Percentiles rank a stretch among this genome's conserved stretches.
phyloP scores from a whole-genome alignment of 2,329 filamentous ascomycete species.

The Penicillium sp. region DNA sequence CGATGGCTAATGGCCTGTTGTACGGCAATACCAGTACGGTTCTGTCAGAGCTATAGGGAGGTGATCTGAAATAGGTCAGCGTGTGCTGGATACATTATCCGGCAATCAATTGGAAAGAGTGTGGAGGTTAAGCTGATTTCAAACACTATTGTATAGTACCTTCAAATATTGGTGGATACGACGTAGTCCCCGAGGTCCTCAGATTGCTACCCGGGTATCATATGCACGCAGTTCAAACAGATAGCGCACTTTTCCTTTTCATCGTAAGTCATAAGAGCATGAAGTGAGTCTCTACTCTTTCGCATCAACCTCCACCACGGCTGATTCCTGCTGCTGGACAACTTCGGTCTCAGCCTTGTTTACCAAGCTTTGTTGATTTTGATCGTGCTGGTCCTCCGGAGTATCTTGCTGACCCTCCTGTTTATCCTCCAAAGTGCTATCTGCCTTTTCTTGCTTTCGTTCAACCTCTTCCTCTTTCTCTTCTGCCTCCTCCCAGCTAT shows the following conservation, averaged over 20 bases:
- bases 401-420: no score
- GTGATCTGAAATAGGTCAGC: no score
- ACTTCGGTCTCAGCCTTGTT: not conserved
- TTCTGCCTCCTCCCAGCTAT: conserved; percentile 53
- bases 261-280: conserved; percentile 14
- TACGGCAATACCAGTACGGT: no score
- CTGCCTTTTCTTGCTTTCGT: conserved; percentile 18
- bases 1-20: no score
- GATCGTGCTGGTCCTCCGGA: not conserved
- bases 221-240: conserved; percentile 9
- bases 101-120: no score
- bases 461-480: conserved; percentile 47
- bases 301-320: not conserved
- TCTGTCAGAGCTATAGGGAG: no score
- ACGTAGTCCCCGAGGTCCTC: conserved; percentile 16
- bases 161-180: conserved; percentile 5
- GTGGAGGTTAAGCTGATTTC: no score
- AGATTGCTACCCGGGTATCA: conserved; percentile 19
- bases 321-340: not conserved
- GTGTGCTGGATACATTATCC: no score
- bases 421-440: not conserved
- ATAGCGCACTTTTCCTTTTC: conserved; percentile 7
- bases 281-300: not conserved
- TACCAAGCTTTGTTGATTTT: not conserved
- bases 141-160: not conserved